These are phyloP conservation scores for Wickerhamomyces sp. DNA, from an alignment of 1,139 yeast genomes.

Conservation along the genomic window DNA sequence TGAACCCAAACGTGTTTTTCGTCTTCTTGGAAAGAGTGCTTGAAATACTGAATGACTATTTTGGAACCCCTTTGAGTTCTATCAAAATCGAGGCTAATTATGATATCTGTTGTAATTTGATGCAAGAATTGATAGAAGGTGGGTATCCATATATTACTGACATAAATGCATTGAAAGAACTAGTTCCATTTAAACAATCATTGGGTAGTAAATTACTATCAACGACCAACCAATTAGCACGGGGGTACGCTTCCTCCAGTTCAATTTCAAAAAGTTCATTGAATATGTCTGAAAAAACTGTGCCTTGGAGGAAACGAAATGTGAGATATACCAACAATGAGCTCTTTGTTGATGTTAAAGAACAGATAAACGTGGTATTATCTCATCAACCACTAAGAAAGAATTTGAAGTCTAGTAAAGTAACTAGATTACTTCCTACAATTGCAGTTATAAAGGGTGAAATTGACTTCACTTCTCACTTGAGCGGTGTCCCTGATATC, in stretches of 20 bases:
- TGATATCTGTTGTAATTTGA: conserved; percentile 57
- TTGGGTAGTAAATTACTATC: conserved; percentile 36
- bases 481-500: conserved; percentile 74
- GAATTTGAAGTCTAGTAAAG: conserved; percentile 10
- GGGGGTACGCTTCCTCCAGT: conserved; percentile 19
- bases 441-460: conserved; percentile 49
- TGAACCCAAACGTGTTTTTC: conserved; percentile 50
- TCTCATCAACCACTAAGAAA: conserved; percentile 12
- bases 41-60: conserved; percentile 51
- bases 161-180: conserved; percentile 61
- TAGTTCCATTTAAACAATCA: conserved; percentile 56
- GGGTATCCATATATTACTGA: conserved; percentile 75
- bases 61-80: conserved; percentile 53
- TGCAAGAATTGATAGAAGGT: conserved; percentile 71
- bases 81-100: conserved; percentile 59
- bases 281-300: conserved; percentile 38
- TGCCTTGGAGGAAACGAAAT: conserved; percentile 21
- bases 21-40: conserved; percentile 51
- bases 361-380: conserved; percentile 39
- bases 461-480: conserved; percentile 57
- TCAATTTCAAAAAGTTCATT: conserved; percentile 8
- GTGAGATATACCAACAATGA: conserved; percentile 26
- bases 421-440: conserved; percentile 42
- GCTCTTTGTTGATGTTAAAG: conserved; percentile 39
- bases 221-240: conserved; percentile 31